phyloP scores from a whole-genome alignment of 176 grass and related monocot genomes.

The Aegilops sharonensis region DNA sequence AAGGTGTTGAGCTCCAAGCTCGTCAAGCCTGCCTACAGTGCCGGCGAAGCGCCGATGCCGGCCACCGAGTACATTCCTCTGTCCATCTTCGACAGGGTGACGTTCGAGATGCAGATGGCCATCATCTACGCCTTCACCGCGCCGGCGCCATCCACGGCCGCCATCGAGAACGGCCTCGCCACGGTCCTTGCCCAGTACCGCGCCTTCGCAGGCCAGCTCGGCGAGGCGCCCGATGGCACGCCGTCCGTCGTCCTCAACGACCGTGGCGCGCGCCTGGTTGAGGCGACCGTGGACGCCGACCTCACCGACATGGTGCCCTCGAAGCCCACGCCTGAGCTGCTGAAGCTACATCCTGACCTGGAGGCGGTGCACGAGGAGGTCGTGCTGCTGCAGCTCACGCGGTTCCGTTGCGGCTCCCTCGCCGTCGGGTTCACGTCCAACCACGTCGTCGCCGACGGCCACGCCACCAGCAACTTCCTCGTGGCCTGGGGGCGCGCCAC shows the following conservation, averaged over 20 bases:
- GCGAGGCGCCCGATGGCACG: slow-evolving; percentile 22
- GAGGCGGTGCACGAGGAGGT: neutral
- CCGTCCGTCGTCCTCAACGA: neutral
- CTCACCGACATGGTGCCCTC: neutral
- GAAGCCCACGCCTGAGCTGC: neutral
- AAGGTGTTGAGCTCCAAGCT: slow-evolving; percentile 4
- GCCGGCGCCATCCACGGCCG: slow-evolving; percentile 47
- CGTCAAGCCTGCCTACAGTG: neutral
- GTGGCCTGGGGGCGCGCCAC: slow-evolving; percentile 6
- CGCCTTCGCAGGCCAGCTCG: slow-evolving; percentile 47
- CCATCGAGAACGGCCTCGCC: slow-evolving; percentile 45
- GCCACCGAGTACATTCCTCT: slow-evolving; percentile 23
- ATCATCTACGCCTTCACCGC: slow-evolving; percentile 61
- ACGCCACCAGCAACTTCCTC: neutral
- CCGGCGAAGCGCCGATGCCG: neutral
- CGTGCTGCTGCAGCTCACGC: slow-evolving; percentile 5
- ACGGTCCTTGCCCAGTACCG: slow-evolving; percentile 41
- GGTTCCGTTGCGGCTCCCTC: slow-evolving; percentile 19
- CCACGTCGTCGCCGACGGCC: slow-evolving; percentile 8
- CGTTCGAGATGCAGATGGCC: slow-evolving; percentile 48
- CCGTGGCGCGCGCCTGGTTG: neutral
- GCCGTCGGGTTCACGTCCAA: slow-evolving; percentile 10
- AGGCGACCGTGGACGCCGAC: neutral
- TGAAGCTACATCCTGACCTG: neutral
- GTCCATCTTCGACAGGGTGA: slow-evolving; percentile 63